These are phyloP conservation scores for Entrophospora sp. DNA, from an alignment of 192 early-diverging fungal genomes.

Conservation along the genomic window DNA sequence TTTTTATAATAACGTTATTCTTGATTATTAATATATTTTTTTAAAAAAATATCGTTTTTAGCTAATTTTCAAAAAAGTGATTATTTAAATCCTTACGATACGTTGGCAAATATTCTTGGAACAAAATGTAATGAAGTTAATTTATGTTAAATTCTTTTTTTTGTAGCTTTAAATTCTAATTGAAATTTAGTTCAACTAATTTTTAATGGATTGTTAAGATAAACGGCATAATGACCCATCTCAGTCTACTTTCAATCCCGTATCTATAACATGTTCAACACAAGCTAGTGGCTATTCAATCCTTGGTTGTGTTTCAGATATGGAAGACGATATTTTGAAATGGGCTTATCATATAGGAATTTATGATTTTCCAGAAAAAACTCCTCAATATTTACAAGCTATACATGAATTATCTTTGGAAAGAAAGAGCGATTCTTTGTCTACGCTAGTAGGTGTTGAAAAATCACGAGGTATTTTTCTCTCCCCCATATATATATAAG, in stretches of 20 bases:
- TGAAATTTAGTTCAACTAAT: too few relatives aligned
- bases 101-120: neutral
- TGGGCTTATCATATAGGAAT: neutral
- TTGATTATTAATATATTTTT: neutral
- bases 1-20: neutral
- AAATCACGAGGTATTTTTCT: neutral
- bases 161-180: too few relatives aligned
- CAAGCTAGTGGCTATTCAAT: neutral
- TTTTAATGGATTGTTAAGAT: neutral
- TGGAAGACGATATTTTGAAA: neutral
- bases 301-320: constrained; percentile 5
- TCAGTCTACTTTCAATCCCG: neutral
- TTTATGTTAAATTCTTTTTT: too few relatives aligned
- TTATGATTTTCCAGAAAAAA: neutral
- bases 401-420: neutral
- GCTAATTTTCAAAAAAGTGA: too few relatives aligned
- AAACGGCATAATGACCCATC: neutral
- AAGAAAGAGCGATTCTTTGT: neutral
- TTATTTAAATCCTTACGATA: neutral
- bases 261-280: neutral
- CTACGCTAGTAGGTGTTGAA: neutral
- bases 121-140: constrained; percentile 13
- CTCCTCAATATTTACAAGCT: constrained; percentile 5
- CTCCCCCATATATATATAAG: neutral
- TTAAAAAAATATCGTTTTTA: too few relatives aligned